Percentiles rank a stretch among this genome's conserved stretches.
These are phyloP conservation scores for Phaffomyces thermotolerans DNA, from an alignment of 805 yeast genomes.

Conservation along the genomic window DNA sequence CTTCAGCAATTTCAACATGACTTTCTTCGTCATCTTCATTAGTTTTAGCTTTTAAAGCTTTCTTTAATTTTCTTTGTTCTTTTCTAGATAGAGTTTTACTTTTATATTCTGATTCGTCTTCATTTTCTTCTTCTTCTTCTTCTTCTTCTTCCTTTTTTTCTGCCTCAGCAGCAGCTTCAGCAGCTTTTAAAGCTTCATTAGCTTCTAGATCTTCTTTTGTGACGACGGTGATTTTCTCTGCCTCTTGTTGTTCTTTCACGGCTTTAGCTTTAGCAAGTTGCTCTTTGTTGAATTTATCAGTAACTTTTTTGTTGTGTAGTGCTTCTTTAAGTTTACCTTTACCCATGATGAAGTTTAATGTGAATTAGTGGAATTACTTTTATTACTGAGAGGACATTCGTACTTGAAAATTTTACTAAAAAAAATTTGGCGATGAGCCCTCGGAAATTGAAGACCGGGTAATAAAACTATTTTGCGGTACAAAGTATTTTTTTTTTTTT, in stretches of 20 bases:
- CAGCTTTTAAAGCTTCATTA: slow-evolving; percentile 9
- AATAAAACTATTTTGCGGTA: neutral
- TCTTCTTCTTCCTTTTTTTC: slow-evolving; percentile 13
- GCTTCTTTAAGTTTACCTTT: slow-evolving; percentile 23
- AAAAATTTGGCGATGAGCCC: slow-evolving; percentile 10
- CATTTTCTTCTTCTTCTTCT: slow-evolving; percentile 14
- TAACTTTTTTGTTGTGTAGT: slow-evolving; percentile 12
- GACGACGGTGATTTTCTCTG: slow-evolving; percentile 28
- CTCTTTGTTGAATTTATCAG: slow-evolving; percentile 16
- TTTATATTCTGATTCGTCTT: slow-evolving; percentile 29
- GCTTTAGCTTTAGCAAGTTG: slow-evolving; percentile 14
- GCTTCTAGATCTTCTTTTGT: slow-evolving; percentile 25
- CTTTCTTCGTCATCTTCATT: slow-evolving; percentile 19
- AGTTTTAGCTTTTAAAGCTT: slow-evolving; percentile 24
- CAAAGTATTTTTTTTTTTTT: too few relatives aligned
- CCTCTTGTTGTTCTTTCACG: slow-evolving; percentile 16
- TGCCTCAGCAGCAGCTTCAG: slow-evolving; percentile 8
- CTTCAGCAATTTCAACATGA: slow-evolving; percentile 35
- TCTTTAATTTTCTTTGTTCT: slow-evolving; percentile 54
- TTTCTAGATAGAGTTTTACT: slow-evolving; percentile 52
- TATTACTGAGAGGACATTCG: neutral
- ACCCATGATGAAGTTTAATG: slow-evolving; percentile 16
- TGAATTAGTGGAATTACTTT: neutral
- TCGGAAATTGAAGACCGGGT: slow-evolving; percentile 2
- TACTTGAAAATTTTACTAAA: slow-evolving; percentile 3